phyloP scores from a whole-genome alignment of 2,329 filamentous ascomycete genomes.

The Botrytis aclada region DNA sequence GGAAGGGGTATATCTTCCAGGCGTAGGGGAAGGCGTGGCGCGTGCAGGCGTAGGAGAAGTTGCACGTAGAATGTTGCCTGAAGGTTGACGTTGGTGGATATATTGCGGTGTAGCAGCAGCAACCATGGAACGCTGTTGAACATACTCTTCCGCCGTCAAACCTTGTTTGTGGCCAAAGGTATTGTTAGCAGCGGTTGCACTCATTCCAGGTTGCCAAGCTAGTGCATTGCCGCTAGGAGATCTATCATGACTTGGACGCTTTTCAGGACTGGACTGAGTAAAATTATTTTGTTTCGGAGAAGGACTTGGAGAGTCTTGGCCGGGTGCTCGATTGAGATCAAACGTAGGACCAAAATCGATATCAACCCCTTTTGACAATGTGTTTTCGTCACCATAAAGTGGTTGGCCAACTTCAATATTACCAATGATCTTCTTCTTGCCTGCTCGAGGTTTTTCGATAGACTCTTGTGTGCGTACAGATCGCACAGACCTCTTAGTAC shows the following conservation, averaged over 20 bases:
- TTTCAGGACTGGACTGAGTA: constrained; percentile 45
- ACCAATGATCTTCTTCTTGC: constrained; percentile 76
- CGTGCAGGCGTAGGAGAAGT: constrained; percentile 45
- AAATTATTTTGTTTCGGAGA: constrained; percentile 58
- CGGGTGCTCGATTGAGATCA: constrained; percentile 42
- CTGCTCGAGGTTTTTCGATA: constrained; percentile 68
- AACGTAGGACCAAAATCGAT: constrained; percentile 86
- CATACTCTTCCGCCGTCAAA: constrained; percentile 77
- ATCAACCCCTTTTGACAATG: constrained; percentile 45
- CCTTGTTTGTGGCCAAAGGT: constrained; percentile 45
- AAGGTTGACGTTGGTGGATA: constrained; percentile 56
- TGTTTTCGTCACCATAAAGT: constrained; percentile 42
- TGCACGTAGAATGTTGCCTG: constrained; percentile 47
- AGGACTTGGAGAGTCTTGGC: constrained; percentile 31
- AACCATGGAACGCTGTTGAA: constrained; percentile 69
- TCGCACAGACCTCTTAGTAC: constrained; percentile 43
- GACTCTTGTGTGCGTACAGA: constrained; percentile 43
- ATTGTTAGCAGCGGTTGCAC: constrained; percentile 45
- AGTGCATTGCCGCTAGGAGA: constrained; percentile 48
- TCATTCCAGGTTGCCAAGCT: constrained; percentile 74
- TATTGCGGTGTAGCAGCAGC: constrained; percentile 54
- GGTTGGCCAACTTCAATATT: constrained; percentile 23
- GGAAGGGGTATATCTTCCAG: constrained; percentile 18
- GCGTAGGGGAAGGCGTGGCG: constrained; percentile 33
- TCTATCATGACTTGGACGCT: constrained; percentile 30